Evolutionary conservation across 208 protist species (phyloP).

Genomic region (Wallacemonas rigidus): DNA sequence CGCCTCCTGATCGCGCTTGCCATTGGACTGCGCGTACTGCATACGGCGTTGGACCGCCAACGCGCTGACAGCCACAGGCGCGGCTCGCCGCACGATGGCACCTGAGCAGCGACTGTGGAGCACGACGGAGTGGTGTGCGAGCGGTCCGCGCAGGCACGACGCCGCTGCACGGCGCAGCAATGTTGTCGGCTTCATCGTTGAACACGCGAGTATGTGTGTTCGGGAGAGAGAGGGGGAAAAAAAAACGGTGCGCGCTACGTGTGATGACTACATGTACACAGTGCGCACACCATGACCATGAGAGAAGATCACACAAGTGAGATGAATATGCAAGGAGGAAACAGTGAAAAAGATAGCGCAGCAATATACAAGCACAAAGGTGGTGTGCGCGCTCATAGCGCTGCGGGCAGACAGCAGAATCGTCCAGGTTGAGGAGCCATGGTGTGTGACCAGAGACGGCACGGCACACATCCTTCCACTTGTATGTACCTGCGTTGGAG

Average conservation of each 20-base stretch:
- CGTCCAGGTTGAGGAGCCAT: no score
- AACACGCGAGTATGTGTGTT: background rate
- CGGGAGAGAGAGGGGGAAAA: background rate
- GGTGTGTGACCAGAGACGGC: no score
- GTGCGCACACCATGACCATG: no score
- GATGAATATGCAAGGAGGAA: no score
- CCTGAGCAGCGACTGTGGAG: constrained; percentile 13
- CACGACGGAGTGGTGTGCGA: background rate
- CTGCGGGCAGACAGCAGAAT: no score
- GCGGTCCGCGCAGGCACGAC: constrained; percentile 4
- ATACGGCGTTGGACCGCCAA: constrained; percentile 43
- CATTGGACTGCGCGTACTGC: constrained; percentile 78
- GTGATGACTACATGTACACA: no score
- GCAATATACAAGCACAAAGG: no score
- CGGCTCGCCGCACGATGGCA: constrained; percentile 9
- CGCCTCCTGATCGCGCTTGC: constrained; percentile 83
- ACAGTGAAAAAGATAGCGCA: no score
- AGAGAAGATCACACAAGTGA: no score
- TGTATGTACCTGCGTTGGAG: background rate
- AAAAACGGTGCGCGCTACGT: background rate
- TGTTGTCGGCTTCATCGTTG: constrained; percentile 6
- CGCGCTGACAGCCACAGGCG: background rate
- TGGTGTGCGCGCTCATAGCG: no score
- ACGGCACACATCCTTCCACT: no score
- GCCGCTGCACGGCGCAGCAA: constrained; percentile 11